Evolutionary conservation across 768 basidiomycete genomes (phyloP).

Genomic region (Amanita inopinata): DNA sequence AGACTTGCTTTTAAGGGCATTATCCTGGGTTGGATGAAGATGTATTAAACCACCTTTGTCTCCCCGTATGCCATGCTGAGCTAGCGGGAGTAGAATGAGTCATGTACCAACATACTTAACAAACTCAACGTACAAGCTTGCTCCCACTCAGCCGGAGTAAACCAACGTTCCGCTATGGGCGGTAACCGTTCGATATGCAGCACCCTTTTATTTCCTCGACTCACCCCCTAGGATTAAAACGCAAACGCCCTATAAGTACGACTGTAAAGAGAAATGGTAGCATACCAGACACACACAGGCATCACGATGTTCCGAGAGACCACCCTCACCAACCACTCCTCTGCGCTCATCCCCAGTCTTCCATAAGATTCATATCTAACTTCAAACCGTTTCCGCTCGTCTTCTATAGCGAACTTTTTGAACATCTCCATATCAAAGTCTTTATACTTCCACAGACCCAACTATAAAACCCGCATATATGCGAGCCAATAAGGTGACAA

Average conservation of each 20-base stretch:
- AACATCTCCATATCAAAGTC: conserved; percentile 10
- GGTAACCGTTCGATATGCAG: neutral
- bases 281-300: conserved; percentile 15
- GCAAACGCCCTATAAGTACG: neutral
- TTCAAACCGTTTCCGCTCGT: conserved; percentile 16
- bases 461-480: neutral
- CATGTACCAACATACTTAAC: neutral
- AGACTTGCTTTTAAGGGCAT: neutral
- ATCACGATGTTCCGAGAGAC: conserved; percentile 16
- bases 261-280: neutral
- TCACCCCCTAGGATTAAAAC: neutral
- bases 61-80: neutral
- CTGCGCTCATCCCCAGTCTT: conserved; percentile 13
- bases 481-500: neutral
- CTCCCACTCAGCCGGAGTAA: neutral
- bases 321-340: conserved; percentile 19
- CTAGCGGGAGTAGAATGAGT: neutral
- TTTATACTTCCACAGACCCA: conserved; percentile 1
- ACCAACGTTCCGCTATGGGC: neutral
- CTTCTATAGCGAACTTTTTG: conserved; percentile 11
- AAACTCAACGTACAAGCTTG: neutral
- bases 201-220: conserved; percentile 3
- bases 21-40: neutral
- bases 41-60: neutral
- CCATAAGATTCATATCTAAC: conserved; percentile 17